Percentiles rank a stretch among this genome's conserved stretches.
Evolutionary conservation across 2,329 filamentous ascomycete species (phyloP).

Genomic region (Aphanoascus verrucosus): DNA sequence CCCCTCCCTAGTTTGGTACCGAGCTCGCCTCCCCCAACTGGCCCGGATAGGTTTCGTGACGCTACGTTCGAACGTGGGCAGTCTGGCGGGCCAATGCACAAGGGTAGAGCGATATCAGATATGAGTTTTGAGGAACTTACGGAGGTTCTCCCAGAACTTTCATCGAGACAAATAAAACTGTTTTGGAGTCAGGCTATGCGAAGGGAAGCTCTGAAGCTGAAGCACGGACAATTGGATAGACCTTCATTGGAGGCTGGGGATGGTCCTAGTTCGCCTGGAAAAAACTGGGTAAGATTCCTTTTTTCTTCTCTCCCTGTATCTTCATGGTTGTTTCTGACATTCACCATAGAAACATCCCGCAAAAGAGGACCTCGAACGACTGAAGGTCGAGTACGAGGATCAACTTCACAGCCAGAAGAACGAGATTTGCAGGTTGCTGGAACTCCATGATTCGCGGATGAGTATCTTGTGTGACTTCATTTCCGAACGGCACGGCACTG

Average conservation of each 20-base stretch:
- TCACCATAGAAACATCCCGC: constrained; percentile 1
- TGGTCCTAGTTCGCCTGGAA: background rate
- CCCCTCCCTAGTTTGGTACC: constrained; percentile 6
- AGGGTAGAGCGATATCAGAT: constrained; percentile 5
- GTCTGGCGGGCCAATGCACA: constrained; percentile 4
- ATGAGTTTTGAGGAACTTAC: constrained; percentile 15
- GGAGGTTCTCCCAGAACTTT: constrained; percentile 13
- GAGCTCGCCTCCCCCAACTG: background rate
- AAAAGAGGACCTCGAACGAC: constrained; percentile 2
- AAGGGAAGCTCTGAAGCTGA: background rate
- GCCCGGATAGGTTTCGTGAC: background rate
- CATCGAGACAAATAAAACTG: constrained; percentile 13
- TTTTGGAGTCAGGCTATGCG: constrained; percentile 13
- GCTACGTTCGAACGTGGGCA: background rate
- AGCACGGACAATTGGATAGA: background rate
- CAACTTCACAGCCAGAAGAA: constrained; percentile 13
- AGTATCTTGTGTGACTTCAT: constrained; percentile 14
- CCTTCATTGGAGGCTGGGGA: background rate
- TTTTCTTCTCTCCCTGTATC: no score
- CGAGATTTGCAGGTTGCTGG: constrained; percentile 12
- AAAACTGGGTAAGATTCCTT: background rate
- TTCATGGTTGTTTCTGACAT: background rate
- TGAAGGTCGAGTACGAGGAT: constrained; percentile 11
- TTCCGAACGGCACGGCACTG: constrained; percentile 1
- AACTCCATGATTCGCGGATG: constrained; percentile 12